Conservation (phyloP, 2,329 filamentous ascomycete species). For the Aureobasidium sp. region DNA sequence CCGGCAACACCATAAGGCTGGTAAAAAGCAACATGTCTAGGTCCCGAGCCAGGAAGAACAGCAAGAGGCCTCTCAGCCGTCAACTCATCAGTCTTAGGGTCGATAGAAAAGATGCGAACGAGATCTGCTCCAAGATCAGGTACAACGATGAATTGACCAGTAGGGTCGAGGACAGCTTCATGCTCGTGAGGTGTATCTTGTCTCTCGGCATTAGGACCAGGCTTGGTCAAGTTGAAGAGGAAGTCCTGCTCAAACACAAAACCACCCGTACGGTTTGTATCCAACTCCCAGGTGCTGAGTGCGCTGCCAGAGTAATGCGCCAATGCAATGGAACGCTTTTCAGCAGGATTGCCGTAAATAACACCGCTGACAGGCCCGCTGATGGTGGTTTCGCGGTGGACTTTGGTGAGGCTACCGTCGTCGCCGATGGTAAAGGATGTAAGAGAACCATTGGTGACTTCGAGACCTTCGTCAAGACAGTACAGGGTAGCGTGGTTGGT, state of each 20-base stretch:
- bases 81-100: slow-evolving; percentile 20
- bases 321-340: slow-evolving; percentile 29
- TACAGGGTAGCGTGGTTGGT: slow-evolving; percentile 42
- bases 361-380: slow-evolving; percentile 33
- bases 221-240: slow-evolving; percentile 21
- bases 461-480: slow-evolving; percentile 52
- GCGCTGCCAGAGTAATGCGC: slow-evolving; percentile 34
- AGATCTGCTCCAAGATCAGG: slow-evolving; percentile 31
- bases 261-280: slow-evolving; percentile 36
- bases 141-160: slow-evolving; percentile 29
- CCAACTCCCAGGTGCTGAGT: slow-evolving; percentile 39
- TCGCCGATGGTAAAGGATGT: slow-evolving; percentile 28
- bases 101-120: slow-evolving; percentile 26
- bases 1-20: slow-evolving; percentile 21
- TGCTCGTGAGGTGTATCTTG: slow-evolving; percentile 29
- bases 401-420: slow-evolving; percentile 31
- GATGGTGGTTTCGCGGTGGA: slow-evolving; percentile 27
- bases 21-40: slow-evolving; percentile 29
- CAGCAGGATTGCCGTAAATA: slow-evolving; percentile 31
- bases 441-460: slow-evolving; percentile 41
- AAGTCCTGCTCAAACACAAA: slow-evolving; percentile 31
- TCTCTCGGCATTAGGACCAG: slow-evolving; percentile 23
- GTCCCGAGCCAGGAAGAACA: slow-evolving; percentile 25
- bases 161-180: slow-evolving; percentile 29
- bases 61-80: slow-evolving; percentile 20